Percentiles rank a stretch among this genome's conserved stretches.
Conservation (phyloP, 768 basidiomycete species). For the Antrodiella citrinella region DNA sequence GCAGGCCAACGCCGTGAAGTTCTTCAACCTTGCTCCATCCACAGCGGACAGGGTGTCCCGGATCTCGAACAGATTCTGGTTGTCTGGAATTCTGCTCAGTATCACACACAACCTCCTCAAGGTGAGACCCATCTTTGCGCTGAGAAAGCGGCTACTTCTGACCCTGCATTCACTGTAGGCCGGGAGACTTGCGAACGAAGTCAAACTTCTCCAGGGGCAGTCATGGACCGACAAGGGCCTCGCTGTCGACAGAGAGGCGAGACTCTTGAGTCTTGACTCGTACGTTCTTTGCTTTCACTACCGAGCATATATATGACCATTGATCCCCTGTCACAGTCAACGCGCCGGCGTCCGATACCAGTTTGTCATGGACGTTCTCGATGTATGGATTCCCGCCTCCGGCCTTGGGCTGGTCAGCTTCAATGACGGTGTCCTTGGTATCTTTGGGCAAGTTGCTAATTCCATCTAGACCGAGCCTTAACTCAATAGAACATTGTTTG, state of each 20-base stretch:
- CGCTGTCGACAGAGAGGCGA: constrained; percentile 56
- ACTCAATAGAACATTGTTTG: constrained; percentile 1
- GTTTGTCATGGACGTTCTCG: constrained; percentile 76
- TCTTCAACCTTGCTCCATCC: constrained; percentile 52
- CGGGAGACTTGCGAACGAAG: constrained; percentile 52
- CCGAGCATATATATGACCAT: constrained; percentile 5
- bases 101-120: constrained; percentile 63
- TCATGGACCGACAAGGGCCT: constrained; percentile 60
- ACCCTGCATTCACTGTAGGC: constrained; percentile 35
- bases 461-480: constrained; percentile 9
- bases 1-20: constrained; percentile 44
- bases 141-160: background rate
- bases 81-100: constrained; percentile 79
- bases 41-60: constrained; percentile 53
- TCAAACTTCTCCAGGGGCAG: constrained; percentile 39
- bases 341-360: constrained; percentile 66
- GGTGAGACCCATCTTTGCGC: constrained; percentile 27
- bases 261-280: constrained; percentile 48
- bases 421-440: constrained; percentile 80
- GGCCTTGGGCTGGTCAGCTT: constrained; percentile 66
- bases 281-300: constrained; percentile 23
- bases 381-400: constrained; percentile 86
- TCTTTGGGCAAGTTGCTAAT: constrained; percentile 60
- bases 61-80: constrained; percentile 78
- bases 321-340: constrained; percentile 32